A percentile compares a stretch with the other conserved stretches of the same genome.
Conservation (phyloP, 2,329 filamentous ascomycete species). For the Trichoderma simmonsii region DNA sequence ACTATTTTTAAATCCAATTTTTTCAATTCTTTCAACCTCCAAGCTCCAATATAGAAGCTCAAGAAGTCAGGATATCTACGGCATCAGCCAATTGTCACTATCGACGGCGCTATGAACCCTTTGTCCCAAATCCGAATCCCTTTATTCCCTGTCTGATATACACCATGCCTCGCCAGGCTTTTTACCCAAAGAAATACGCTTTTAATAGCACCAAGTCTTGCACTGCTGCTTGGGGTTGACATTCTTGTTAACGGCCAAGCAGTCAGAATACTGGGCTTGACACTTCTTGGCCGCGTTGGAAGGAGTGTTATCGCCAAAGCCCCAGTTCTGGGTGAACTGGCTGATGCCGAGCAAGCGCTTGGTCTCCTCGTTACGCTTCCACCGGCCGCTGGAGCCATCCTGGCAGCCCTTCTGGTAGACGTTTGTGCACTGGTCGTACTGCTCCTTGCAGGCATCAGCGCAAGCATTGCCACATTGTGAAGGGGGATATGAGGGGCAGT, state of each 20-base stretch:
- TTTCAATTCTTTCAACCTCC: not conserved
- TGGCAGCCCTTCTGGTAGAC: slow-evolving; percentile 51
- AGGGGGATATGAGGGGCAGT: slow-evolving; percentile 45
- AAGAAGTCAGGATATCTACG: not conserved
- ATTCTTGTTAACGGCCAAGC: slow-evolving; percentile 41
- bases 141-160: not conserved
- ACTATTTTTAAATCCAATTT: not conserved
- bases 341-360: slow-evolving; percentile 19
- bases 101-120: not conserved
- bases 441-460: slow-evolving; percentile 50
- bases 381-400: slow-evolving; percentile 28
- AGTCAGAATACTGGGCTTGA: slow-evolving; percentile 48
- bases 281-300: slow-evolving; percentile 42
- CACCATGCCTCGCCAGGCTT: not conserved
- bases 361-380: slow-evolving; percentile 27
- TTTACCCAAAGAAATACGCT: not conserved
- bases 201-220: slow-evolving; percentile 34
- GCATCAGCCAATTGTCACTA: not conserved
- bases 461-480: slow-evolving; percentile 41
- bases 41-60: not conserved
- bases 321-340: slow-evolving; percentile 23
- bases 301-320: slow-evolving; percentile 31
- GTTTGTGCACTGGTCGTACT: slow-evolving; percentile 47
- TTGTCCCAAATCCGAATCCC: not conserved
- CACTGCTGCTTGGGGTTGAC: slow-evolving; percentile 41